These are phyloP conservation scores for Raphanus sativus DNA, from an alignment of 345 rosid species.

Conservation along the genomic window DNA sequence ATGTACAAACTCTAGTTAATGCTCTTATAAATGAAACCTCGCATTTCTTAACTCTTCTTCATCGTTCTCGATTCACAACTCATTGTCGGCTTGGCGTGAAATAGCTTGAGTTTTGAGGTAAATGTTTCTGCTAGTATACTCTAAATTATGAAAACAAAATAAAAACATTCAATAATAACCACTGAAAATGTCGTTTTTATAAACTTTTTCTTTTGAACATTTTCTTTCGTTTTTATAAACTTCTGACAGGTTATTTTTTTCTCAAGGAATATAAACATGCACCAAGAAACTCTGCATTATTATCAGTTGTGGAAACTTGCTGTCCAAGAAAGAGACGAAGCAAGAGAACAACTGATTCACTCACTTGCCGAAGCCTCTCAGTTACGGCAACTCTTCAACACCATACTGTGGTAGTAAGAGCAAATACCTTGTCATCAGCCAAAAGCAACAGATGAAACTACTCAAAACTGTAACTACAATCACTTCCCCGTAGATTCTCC, in stretches of 20 bases:
- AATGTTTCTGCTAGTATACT: background rate
- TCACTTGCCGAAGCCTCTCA: conserved; percentile 17
- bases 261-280: background rate
- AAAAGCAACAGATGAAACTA: background rate
- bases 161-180: background rate
- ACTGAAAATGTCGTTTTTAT: background rate
- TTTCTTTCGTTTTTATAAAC: background rate
- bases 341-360: conserved; percentile 17
- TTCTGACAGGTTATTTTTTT: background rate
- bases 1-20: background rate
- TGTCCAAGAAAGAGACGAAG: conserved; percentile 37
- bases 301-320: conserved; percentile 23
- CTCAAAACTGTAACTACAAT: background rate
- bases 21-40: background rate
- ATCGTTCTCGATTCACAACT: background rate
- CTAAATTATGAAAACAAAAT: background rate
- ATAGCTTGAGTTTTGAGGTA: background rate
- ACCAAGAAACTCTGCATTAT: conserved; percentile 8
- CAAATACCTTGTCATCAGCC: background rate
- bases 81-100: background rate
- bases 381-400: conserved; percentile 19
- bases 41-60: background rate
- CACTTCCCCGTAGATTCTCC: conserved; percentile 10
- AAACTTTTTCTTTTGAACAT: no score
- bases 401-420: background rate